Percentiles rank a stretch among this genome's conserved stretches.
Evolutionary conservation across 176 grass and related monocot genomes (phyloP).

Genomic region (Oryza glumipatula): DNA sequence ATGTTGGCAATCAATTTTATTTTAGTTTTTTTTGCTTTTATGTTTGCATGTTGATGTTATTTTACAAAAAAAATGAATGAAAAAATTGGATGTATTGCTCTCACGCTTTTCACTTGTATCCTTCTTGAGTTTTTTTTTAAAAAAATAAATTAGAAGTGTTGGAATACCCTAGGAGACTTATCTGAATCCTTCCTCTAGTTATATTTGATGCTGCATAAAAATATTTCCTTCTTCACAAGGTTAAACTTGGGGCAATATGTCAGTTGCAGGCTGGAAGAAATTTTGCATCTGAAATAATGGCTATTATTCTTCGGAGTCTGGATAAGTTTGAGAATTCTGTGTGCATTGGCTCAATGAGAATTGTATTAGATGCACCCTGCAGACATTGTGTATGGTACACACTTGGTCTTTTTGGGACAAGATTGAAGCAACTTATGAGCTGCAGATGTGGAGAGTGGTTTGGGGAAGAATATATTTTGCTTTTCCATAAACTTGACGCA

Average conservation of each 20-base stretch:
- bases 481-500: background rate
- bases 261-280: conserved; percentile 1
- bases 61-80: background rate
- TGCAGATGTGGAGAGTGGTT: conserved; percentile 4
- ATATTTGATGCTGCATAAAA: background rate
- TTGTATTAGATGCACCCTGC: background rate
- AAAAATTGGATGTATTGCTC: background rate
- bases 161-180: background rate
- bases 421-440: background rate
- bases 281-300: background rate
- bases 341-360: background rate
- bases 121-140: background rate
- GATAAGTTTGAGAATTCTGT: background rate
- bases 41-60: background rate
- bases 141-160: background rate
- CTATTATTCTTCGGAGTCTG: background rate
- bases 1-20: background rate
- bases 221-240: background rate
- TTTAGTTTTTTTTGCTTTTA: background rate
- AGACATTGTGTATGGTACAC: background rate
- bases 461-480: background rate
- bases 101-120: background rate
- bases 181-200: background rate
- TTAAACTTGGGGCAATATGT: background rate
- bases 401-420: background rate